Base-by-base conservation (phyloP, 2,329 filamentous ascomycete species). In the Exophiala sp. region DNA sequence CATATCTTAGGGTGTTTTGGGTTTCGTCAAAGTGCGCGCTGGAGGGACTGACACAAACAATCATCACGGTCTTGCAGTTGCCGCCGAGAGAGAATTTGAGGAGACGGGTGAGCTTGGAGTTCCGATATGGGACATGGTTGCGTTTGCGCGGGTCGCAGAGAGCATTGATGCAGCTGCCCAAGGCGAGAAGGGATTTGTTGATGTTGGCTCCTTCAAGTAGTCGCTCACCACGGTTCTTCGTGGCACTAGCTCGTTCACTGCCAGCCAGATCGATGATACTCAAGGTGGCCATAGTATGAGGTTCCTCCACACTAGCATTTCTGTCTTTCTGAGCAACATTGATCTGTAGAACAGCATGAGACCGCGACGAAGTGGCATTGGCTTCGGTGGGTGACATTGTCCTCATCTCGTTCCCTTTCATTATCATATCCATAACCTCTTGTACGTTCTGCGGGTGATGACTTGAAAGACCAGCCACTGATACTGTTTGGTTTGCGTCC, bases 61-160 rank as follows among this genome's bases (percentile, higher is more conserved):
- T 97, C 94, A 99, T 99, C 69, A 99, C 94, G 0, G 94, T 99
- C 73, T 91, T 95, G 79, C 94, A 99, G 71, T 99, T 99, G 2
- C 94, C 94, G 29, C 94, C 94, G 0, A 99, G 82, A 0, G 92
- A 96, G 73, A 99, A 99, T 66, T 99, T 99, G 50, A 99, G 82
- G 3, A 99, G 78, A 49, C 94, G 86, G 0, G 94, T 99, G 50
- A 99, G 85, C 67, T 97, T 99, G 60, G 92, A 97, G 75, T 99
- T 97, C 64, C 94, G 85, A 75, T 99, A 99, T 0, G 94, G 94
- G 11, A 99, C 88, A 71, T 99, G 94, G 62, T 95, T 94, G 61
- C 84, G 87, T 74, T 94, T 95, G 47, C 90, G 84, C 3, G 89
- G 84, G 67, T 99, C 94, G 73, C 94, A 99, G 12, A 99, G 84